Percentiles rank a stretch among this genome's conserved stretches.
Evolutionary conservation across 306 rosid genomes (phyloP).

Genomic region (Cucurbita maxima): DNA sequence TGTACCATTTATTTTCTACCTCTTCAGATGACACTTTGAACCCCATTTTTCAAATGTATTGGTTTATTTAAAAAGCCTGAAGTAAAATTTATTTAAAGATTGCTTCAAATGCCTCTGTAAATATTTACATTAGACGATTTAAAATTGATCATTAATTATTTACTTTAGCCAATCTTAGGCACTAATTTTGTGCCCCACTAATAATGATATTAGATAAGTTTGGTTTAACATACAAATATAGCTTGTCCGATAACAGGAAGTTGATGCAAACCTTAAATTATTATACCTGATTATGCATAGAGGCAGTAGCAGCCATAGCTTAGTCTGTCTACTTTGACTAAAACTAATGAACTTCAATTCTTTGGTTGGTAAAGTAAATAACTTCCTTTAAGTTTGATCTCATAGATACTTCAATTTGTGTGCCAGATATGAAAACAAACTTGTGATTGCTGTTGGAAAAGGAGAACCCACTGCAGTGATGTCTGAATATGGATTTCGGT

Average conservation of each 20-base stretch:
- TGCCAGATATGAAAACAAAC: constrained; percentile 55
- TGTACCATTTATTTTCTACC: neutral
- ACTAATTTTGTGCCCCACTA: neutral
- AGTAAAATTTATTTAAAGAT: neutral
- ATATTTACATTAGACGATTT: neutral
- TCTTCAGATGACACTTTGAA: neutral
- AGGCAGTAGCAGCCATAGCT: neutral
- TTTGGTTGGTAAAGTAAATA: neutral
- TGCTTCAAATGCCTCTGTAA: neutral
- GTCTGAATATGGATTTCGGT: constrained; percentile 83
- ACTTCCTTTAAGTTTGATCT: neutral
- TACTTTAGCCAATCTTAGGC: neutral
- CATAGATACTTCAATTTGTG: neutral
- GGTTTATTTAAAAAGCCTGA: neutral
- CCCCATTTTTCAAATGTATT: neutral
- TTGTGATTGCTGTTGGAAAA: constrained; percentile 78
- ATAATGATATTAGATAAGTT: neutral
- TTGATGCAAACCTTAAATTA: neutral
- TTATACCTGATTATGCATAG: neutral
- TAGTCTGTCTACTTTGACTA: neutral
- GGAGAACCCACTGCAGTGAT: constrained; percentile 88
- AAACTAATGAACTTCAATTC: neutral
- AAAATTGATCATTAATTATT: neutral
- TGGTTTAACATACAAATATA: neutral
- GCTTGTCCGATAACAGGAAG: neutral